Base-by-base conservation (phyloP, 768 basidiomycete genomes). In the Mycena amicta region DNA sequence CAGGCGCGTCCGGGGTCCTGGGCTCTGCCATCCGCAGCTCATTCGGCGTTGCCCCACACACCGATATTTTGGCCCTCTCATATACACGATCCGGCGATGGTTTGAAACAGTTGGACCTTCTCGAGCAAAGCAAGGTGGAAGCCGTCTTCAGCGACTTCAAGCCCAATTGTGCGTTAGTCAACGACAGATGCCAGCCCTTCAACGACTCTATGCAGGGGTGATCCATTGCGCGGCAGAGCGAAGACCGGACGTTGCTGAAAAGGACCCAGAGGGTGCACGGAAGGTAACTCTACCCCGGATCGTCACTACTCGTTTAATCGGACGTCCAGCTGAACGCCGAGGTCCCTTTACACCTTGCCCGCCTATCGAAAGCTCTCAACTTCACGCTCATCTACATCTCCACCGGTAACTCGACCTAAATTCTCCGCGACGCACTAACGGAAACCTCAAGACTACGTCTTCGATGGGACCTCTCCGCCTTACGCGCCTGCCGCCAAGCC, bases 141-240 rank as follows among this genome's bases (percentile, higher is more conserved):
- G 66, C 67, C 8, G 75, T 84, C 51, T 83, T 96, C 61, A 66
- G 65, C 0, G 75, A 81, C 22, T 80, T 84, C 70, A 80, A 81
- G 55, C 91, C 93, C 0, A 75, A 88, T 55, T 92, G 92, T 93
- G 72, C 67, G 88, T n/a, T n/a, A n/a, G 78, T 28, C 20, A 51
- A 23, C 26, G 41, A 45, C 23, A 50, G 6, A 16, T 28, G 40
- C 5, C 40, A 40, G 43, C 51, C n/a, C 29, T 50, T 46, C 57
- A 50, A 66, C 62, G 18, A 47, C 31, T 28, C 28, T 31, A 6
- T 52, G 65, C 68, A 90, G 88, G 89, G 86, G 85, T 98, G 37
- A 86, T 98, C 16, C 96, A 98, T 68, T 97, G 95, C 67, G 96
- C 96, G 15, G 96, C 96, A 2, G 95, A 98, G 74, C 76, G 96